These are phyloP conservation scores for Aspergillus coremiiformis DNA, from an alignment of 495 filamentous ascomycete genomes.

Conservation along the genomic window DNA sequence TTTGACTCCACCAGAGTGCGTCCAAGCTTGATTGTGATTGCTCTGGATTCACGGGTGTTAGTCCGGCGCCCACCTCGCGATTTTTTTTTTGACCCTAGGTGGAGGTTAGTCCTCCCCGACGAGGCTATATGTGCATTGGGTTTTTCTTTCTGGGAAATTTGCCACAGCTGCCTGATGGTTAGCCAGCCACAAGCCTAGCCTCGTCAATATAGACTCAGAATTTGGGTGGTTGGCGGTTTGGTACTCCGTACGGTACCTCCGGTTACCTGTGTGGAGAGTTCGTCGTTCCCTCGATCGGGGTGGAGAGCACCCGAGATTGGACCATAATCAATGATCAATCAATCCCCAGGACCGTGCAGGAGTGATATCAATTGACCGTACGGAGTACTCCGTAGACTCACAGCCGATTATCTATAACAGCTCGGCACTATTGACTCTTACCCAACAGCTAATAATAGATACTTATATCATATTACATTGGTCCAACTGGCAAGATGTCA, in stretches of 20 bases:
- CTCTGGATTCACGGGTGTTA: neutral
- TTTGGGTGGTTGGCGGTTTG: constrained; percentile 9
- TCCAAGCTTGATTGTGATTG: neutral
- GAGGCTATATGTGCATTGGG: neutral
- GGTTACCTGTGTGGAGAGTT: constrained; percentile 11
- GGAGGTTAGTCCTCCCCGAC: neutral
- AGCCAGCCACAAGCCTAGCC: neutral
- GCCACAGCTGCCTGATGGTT: neutral
- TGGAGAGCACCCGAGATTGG: constrained; percentile 5
- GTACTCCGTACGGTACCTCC: neutral
- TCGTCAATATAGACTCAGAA: neutral
- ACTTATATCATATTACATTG: too few species aligned
- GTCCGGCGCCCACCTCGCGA: neutral
- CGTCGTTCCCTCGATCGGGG: constrained; percentile 15
- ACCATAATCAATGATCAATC: neutral
- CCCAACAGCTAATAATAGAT: too few species aligned
- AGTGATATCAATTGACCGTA: too few species aligned
- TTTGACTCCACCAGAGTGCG: neutral
- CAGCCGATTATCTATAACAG: too few species aligned
- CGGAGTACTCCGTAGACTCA: too few species aligned
- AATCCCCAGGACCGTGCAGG: neutral
- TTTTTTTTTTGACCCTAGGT: neutral
- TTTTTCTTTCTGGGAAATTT: neutral
- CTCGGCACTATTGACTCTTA: too few species aligned
- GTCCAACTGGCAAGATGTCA: too few species aligned